Evolutionary conservation across 331 rosid genomes (phyloP), one percentile per base, ranked within the genome.

Genomic region (Malus hybrid): DNA sequence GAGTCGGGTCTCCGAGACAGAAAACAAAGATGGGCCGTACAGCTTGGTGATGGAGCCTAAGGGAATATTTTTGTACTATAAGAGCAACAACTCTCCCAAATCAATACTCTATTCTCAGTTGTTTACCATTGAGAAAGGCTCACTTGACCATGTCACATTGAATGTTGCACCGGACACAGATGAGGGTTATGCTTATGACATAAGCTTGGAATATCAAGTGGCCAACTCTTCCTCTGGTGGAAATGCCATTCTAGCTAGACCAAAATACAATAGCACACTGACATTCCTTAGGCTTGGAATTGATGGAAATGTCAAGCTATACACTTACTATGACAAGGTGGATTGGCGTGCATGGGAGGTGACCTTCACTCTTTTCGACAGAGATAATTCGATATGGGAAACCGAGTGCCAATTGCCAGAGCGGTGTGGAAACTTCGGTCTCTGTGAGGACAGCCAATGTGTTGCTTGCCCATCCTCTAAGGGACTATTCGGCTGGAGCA

Each of bases 221-320:
- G 75, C 78, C 7, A 85, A 83, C 68, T 64, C 83, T 34, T 24
- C 82, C 7, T 10, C 0, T 0, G 7, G 18, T 19, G 83, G 79
- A 8, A 70, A 19, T 5, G 63, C 56, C 2, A 9, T 74, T 53
- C 10, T 77, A 9, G 86, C 75, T 4, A 79, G 86, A 77, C 86
- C 91, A 8, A 86, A 79, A 56, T 81, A 84, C 56, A 84, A 90
- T 5, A 72, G 80, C 72, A 79, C 86, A 5, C 2, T 84, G 6
- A 75, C 91, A 32, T 88, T 79, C n/a, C 79, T 90, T 4, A 80
- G 89, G 73, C 89, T 90, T 32, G 91, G 88, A 63, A 86, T 88
- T 63, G 89, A 88, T 67, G 96, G 93, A 1, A 90, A 88, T 50
- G 48, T 90, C 24, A 81, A 28, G 77, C 4, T 86, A 0, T 76